A percentile compares a stretch with the other conserved stretches of the same genome.
phyloP scores from a whole-genome alignment of 1,284 basidiomycete genomes.

The Ustilago esculenta region DNA sequence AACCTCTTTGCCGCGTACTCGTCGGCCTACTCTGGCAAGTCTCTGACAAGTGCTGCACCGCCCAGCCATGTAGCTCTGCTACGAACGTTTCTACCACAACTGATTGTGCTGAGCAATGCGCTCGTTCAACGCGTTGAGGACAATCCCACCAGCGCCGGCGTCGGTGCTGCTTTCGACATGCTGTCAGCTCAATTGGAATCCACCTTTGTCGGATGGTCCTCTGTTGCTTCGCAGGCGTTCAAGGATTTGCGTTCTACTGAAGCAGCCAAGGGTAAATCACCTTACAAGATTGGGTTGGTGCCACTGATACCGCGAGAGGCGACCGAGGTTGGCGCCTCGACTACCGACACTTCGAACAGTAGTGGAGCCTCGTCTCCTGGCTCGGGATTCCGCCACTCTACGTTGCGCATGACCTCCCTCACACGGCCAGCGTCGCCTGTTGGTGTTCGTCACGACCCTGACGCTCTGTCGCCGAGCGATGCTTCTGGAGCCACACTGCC shows the following conservation, averaged over 20 bases:
- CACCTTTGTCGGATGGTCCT: constrained; percentile 60
- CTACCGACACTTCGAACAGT: constrained; percentile 12
- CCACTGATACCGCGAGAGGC: constrained; percentile 37
- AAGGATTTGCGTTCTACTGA: constrained; percentile 43
- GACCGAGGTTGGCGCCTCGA: constrained; percentile 31
- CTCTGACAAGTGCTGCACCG: constrained; percentile 6
- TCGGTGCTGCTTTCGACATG: constrained; percentile 55
- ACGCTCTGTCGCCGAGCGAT: background rate
- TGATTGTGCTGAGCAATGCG: constrained; percentile 62
- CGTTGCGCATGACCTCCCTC: constrained; percentile 36
- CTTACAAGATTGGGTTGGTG: constrained; percentile 52
- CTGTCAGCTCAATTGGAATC: constrained; percentile 57
- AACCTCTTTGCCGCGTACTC: constrained; percentile 36
- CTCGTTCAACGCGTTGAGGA: constrained; percentile 60
- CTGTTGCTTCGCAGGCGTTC: constrained; percentile 28
- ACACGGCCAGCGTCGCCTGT: constrained; percentile 32
- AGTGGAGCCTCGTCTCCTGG: constrained; percentile 23
- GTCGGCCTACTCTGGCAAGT: constrained; percentile 13
- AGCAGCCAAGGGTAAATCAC: constrained; percentile 49
- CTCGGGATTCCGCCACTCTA: constrained; percentile 6
- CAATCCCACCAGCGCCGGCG: constrained; percentile 61
- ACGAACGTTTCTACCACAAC: constrained; percentile 57
- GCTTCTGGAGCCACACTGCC: constrained; percentile 3
- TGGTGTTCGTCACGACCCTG: background rate
- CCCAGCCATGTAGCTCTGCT: constrained; percentile 53